Evolutionary conservation across 352 stramenopile species (phyloP).

Genomic region (Phytopythium ostracodes): DNA sequence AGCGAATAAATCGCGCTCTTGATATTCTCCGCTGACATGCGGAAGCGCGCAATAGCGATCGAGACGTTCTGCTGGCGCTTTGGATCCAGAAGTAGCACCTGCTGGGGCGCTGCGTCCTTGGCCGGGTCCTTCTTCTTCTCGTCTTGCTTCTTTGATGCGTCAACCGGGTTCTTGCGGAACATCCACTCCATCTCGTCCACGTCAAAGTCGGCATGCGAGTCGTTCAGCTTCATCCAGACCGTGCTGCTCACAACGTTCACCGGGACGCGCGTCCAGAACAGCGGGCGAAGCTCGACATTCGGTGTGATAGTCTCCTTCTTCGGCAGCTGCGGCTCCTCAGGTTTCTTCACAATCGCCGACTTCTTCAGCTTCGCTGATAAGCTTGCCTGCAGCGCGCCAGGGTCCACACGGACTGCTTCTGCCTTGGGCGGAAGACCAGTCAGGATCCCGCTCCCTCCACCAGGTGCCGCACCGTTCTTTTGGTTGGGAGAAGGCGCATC

Average conservation of each 20-base stretch:
- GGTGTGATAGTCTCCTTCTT: slow-evolving; percentile 88
- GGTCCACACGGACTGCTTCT: slow-evolving; percentile 68
- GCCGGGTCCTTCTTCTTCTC: slow-evolving; percentile 72
- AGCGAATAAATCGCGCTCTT: slow-evolving; percentile 83
- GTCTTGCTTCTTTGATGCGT: slow-evolving; percentile 65
- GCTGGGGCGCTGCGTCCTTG: slow-evolving; percentile 44
- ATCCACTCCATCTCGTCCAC: slow-evolving; percentile 87
- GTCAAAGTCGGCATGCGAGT: slow-evolving; percentile 62
- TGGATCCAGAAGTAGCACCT: slow-evolving; percentile 91
- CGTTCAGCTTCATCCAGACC: slow-evolving; percentile 83
- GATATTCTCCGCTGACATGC: slow-evolving; percentile 89
- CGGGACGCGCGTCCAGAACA: slow-evolving; percentile 88
- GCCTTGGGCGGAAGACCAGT: slow-evolving; percentile 52
- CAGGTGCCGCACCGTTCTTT: slow-evolving; percentile 17
- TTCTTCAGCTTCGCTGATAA: slow-evolving; percentile 46
- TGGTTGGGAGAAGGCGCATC: slow-evolving; percentile 72
- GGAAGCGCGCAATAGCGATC: slow-evolving; percentile 95
- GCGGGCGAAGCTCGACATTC: slow-evolving; percentile 78
- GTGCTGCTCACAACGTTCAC: slow-evolving; percentile 86
- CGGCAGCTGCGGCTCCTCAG: slow-evolving; percentile 63
- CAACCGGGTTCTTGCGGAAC: slow-evolving; percentile 79
- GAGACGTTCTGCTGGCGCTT: slow-evolving; percentile 97
- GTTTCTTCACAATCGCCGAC: slow-evolving; percentile 39
- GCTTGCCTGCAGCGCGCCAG: slow-evolving; percentile 57
- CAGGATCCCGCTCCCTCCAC: slow-evolving; percentile 28